A percentile compares a stretch with the other conserved stretches of the same genome.
Evolutionary conservation across 805 yeast species (phyloP).

Genomic region (Zygotorulaspora chibaensis): DNA sequence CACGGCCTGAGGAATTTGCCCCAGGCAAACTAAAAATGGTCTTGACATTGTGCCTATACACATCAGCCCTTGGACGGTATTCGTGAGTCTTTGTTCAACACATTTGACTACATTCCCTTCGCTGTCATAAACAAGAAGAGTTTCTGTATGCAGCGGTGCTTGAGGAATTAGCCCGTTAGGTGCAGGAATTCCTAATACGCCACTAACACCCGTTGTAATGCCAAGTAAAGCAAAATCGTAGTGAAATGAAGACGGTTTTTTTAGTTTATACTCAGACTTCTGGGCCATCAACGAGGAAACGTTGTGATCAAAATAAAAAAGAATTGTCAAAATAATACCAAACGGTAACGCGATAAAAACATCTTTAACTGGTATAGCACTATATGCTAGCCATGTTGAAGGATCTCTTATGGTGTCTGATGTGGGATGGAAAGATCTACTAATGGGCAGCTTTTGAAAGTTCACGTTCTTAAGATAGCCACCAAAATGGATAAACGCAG

Average conservation of each 20-base stretch:
- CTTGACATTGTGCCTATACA: slow-evolving; percentile 85
- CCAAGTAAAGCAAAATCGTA: slow-evolving; percentile 88
- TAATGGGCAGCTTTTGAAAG: slow-evolving; percentile 62
- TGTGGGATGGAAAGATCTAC: slow-evolving; percentile 75
- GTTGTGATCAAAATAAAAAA: slow-evolving; percentile 93
- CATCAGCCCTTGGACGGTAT: slow-evolving; percentile 77
- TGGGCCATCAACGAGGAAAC: slow-evolving; percentile 93
- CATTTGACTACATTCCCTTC: slow-evolving; percentile 44
- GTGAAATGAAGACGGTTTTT: slow-evolving; percentile 86
- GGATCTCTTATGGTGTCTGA: slow-evolving; percentile 25
- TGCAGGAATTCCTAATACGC: slow-evolving; percentile 86
- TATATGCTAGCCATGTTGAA: slow-evolving; percentile 40
- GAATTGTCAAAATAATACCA: slow-evolving; percentile 75
- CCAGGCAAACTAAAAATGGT: slow-evolving; percentile 77
- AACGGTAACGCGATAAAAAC: slow-evolving; percentile 90
- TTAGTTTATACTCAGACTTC: slow-evolving; percentile 70
- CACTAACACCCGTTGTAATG: slow-evolving; percentile 79
- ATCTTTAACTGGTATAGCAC: slow-evolving; percentile 51
- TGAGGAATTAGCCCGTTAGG: slow-evolving; percentile 97
- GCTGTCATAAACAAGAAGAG: slow-evolving; percentile 50
- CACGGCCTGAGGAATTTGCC: slow-evolving; percentile 87
- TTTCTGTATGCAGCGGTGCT: slow-evolving; percentile 87
- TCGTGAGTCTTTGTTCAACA: slow-evolving; percentile 87
- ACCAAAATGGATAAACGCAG: slow-evolving; percentile 91
- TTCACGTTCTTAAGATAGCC: slow-evolving; percentile 57